These are phyloP conservation scores for Arthrobotrys musiformis DNA, from an alignment of 2,329 filamentous ascomycete species.

Conservation along the genomic window DNA sequence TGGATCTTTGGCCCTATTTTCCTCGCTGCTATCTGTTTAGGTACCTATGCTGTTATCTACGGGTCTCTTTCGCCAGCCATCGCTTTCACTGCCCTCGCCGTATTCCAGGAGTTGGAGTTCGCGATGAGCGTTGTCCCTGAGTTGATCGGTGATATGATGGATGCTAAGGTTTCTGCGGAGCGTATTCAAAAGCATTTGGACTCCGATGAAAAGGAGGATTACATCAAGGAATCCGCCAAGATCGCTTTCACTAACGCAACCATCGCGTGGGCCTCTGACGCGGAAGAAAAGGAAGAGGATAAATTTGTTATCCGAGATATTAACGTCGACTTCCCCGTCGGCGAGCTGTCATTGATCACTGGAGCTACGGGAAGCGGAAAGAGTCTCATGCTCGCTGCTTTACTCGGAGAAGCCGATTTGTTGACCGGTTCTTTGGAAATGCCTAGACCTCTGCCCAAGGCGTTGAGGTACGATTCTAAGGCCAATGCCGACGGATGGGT, in stretches of 20 bases:
- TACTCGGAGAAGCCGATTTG: slow-evolving; percentile 80
- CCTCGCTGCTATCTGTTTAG: slow-evolving; percentile 76
- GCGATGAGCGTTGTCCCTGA: slow-evolving; percentile 78
- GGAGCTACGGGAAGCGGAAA: slow-evolving; percentile 83
- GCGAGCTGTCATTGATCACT: slow-evolving; percentile 76
- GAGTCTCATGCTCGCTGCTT: slow-evolving; percentile 76
- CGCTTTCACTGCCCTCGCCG: slow-evolving; percentile 80
- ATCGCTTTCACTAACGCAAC: slow-evolving; percentile 75
- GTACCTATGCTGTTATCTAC: slow-evolving; percentile 74
- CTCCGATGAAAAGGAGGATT: slow-evolving; percentile 72
- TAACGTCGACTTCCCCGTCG: slow-evolving; percentile 73
- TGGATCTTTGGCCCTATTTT: slow-evolving; percentile 80
- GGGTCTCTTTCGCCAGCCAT: slow-evolving; percentile 75
- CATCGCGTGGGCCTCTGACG: slow-evolving; percentile 79
- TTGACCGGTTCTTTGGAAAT: slow-evolving; percentile 71
- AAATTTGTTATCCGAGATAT: slow-evolving; percentile 75
- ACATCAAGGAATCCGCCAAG: slow-evolving; percentile 69
- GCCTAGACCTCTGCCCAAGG: slow-evolving; percentile 65
- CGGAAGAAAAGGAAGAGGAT: slow-evolving; percentile 68
- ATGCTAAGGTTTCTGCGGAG: slow-evolving; percentile 77
- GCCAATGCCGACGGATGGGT: slow-evolving; percentile 75
- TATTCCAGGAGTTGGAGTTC: slow-evolving; percentile 79
- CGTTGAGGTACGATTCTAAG: slow-evolving; percentile 71
- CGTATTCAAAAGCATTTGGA: slow-evolving; percentile 78
- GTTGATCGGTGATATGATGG: slow-evolving; percentile 75